Evolutionary conservation across 2,329 filamentous ascomycete species (phyloP).

Genomic region (Sarocladium oryzae): DNA sequence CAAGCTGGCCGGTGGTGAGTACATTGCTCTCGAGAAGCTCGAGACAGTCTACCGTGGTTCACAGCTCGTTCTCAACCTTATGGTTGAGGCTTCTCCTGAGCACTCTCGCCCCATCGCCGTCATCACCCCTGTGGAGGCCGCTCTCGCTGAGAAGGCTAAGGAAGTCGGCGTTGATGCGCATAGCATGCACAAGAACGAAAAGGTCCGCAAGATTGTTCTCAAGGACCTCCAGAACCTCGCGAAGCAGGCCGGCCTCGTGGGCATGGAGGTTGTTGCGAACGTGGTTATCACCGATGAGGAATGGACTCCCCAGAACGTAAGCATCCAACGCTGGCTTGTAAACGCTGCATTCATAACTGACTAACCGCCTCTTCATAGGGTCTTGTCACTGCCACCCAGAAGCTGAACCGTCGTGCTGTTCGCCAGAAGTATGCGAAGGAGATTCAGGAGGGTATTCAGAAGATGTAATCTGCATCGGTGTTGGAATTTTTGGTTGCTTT

Average conservation of each 20-base stretch:
- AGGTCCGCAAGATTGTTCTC: constrained; percentile 53
- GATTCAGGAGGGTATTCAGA: constrained; percentile 38
- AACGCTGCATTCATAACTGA: constrained; percentile 15
- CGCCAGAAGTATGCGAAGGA: constrained; percentile 44
- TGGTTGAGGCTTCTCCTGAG: constrained; percentile 72
- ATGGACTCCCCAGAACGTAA: constrained; percentile 80
- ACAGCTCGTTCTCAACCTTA: constrained; percentile 76
- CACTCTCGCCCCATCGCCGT: constrained; percentile 77
- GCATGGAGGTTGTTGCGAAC: constrained; percentile 69
- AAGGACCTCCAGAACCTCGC: constrained; percentile 64
- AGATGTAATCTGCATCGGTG: constrained; percentile 9
- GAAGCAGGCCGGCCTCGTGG: constrained; percentile 57
- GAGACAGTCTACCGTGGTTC: constrained; percentile 83
- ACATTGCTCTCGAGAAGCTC: constrained; percentile 93
- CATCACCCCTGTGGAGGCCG: constrained; percentile 62
- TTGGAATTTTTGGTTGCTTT: neutral
- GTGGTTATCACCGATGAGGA: constrained; percentile 78
- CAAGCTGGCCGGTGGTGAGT: constrained; percentile 92
- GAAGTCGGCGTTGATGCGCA: constrained; percentile 58
- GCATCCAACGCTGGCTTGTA: constrained; percentile 26
- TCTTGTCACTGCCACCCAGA: constrained; percentile 55
- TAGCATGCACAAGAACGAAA: constrained; percentile 60
- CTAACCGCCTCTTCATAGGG: constrained; percentile 39
- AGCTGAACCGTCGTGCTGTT: constrained; percentile 49
- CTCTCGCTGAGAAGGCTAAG: constrained; percentile 52